A percentile compares a stretch with the other conserved stretches of the same genome.
These are phyloP conservation scores for Samsoniella hepiali DNA, from an alignment of 2,329 filamentous ascomycete genomes.

Conservation along the genomic window DNA sequence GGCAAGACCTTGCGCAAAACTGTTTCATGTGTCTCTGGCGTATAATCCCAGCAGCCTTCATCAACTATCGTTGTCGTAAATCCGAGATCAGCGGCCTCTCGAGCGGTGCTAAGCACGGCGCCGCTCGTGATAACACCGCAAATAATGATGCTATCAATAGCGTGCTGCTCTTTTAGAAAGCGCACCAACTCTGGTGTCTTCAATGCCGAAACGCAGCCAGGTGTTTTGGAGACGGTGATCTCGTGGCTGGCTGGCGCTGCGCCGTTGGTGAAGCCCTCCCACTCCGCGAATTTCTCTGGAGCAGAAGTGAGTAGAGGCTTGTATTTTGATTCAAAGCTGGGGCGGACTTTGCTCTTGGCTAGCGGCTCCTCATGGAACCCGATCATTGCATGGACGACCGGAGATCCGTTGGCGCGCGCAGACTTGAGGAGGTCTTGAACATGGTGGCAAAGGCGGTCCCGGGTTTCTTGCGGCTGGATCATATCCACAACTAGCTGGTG, in stretches of 20 bases:
- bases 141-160: neutral
- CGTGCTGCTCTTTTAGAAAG: neutral
- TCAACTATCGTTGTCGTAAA: neutral
- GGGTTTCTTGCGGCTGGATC: neutral
- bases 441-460: neutral
- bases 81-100: constrained; percentile 7
- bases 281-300: neutral
- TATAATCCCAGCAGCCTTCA: constrained; percentile 6
- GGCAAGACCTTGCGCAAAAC: neutral
- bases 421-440: neutral
- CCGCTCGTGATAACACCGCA: constrained; percentile 3
- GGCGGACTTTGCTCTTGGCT: neutral
- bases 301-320: neutral
- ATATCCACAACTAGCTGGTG: neutral
- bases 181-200: constrained; percentile 2
- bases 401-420: constrained; percentile 1
- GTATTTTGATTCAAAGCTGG: neutral
- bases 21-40: neutral
- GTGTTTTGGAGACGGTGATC: neutral
- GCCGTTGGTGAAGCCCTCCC: neutral
- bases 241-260: neutral
- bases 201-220: constrained; percentile 1
- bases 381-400: constrained; percentile 1
- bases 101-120: constrained; percentile 6
- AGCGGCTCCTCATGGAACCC: neutral